Evolutionary conservation across 495 filamentous ascomycete genomes (phyloP).

Genomic region (Tuber brumale): DNA sequence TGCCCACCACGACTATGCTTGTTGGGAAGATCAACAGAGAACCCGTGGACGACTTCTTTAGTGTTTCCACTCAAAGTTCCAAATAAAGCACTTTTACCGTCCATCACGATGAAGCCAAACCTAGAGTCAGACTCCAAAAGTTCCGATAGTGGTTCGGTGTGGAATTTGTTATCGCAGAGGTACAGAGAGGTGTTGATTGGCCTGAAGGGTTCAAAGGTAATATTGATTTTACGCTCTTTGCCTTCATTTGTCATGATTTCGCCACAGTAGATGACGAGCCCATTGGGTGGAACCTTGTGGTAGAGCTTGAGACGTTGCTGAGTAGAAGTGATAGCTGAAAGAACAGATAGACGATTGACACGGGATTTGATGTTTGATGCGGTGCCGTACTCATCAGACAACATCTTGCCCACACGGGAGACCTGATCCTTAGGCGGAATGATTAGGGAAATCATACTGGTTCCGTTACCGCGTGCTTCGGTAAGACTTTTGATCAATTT

Average conservation of each 20-base stretch:
- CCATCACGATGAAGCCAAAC: constrained; percentile 99
- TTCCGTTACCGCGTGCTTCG: constrained; percentile 88
- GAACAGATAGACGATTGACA: constrained; percentile 93
- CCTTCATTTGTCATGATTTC: constrained; percentile 99
- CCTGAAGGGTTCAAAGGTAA: constrained; percentile 99
- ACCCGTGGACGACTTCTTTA: constrained; percentile 92
- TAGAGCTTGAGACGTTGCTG: constrained; percentile 98
- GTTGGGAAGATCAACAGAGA: constrained; percentile 94
- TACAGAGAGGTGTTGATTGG: constrained; percentile 99
- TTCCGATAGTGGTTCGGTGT: constrained; percentile 93
- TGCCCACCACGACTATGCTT: constrained; percentile 99
- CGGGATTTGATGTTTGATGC: constrained; percentile 99
- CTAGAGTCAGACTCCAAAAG: constrained; percentile 96
- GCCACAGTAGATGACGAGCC: constrained; percentile 96
- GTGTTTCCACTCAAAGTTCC: constrained; percentile 96
- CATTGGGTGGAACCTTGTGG: constrained; percentile 96
- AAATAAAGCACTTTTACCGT: constrained; percentile 94
- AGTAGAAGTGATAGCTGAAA: constrained; percentile 96
- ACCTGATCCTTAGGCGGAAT: constrained; percentile 99
- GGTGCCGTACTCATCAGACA: constrained; percentile 99
- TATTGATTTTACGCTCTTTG: constrained; percentile 98
- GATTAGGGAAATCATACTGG: constrained; percentile 97
- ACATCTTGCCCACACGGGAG: constrained; percentile 93
- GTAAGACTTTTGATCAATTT: constrained; percentile 96
- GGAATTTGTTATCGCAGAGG: constrained; percentile 99